phyloP scores from a whole-genome alignment of 306 rosid species.

The Adenanthera pavonina region DNA sequence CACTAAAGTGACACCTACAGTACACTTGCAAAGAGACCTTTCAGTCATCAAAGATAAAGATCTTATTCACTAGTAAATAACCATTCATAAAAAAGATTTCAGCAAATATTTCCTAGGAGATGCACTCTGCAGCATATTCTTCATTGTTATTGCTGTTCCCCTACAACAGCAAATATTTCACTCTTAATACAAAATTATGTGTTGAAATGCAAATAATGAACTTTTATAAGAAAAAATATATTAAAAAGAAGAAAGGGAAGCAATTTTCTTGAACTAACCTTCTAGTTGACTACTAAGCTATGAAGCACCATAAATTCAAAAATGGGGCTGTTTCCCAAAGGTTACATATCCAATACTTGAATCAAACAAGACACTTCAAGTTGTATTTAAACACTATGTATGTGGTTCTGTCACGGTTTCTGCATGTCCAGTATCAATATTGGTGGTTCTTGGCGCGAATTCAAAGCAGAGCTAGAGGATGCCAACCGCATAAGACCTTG shows the following conservation, averaged over 20 bases:
- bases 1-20: constrained; percentile 7
- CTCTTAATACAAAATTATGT: constrained; percentile 7
- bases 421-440: background rate
- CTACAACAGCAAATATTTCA: constrained; percentile 46
- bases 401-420: background rate
- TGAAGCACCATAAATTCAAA: background rate
- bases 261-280: constrained; percentile 1
- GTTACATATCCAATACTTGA: background rate
- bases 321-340: background rate
- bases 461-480: background rate
- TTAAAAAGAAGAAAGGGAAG: background rate
- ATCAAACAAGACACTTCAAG: background rate
- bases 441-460: background rate
- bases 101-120: constrained; percentile 56
- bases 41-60: constrained; percentile 9
- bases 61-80: constrained; percentile 20
- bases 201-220: constrained; percentile 15
- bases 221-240: constrained; percentile 10
- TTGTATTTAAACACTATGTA: background rate
- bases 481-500: background rate
- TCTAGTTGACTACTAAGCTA: background rate
- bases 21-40: constrained; percentile 19
- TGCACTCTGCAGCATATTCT: constrained; percentile 66
- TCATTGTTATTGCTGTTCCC: constrained; percentile 72
- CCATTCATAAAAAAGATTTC: background rate